Evolutionary conservation across 495 filamentous ascomycete species (phyloP).

Genomic region (Talaromyces adpressus): DNA sequence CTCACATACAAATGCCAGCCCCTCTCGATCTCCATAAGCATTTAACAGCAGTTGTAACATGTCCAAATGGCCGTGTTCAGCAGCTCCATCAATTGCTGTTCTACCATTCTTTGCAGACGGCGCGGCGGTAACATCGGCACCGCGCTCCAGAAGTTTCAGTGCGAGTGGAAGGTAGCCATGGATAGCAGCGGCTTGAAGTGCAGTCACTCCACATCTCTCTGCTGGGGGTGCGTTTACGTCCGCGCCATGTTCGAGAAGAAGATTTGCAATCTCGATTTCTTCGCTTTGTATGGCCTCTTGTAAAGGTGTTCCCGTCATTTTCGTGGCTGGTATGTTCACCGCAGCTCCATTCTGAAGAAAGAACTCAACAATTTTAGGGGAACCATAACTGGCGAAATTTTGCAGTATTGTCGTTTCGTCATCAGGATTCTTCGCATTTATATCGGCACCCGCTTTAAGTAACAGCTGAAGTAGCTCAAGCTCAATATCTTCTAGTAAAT

Average conservation of each 20-base stretch:
- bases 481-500: conserved; percentile 9
- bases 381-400: background rate
- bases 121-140: conserved; percentile 21
- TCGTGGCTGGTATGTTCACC: background rate
- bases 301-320: background rate
- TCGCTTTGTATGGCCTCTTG: background rate
- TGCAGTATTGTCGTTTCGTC: background rate
- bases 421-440: conserved; percentile 6
- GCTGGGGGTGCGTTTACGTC: conserved; percentile 11
- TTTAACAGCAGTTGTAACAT: conserved; percentile 35
- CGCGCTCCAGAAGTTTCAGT: conserved; percentile 10
- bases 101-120: conserved; percentile 17
- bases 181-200: conserved; percentile 15
- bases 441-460: conserved; percentile 10
- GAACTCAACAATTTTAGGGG: background rate
- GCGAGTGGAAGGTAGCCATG: conserved; percentile 5
- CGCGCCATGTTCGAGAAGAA: conserved; percentile 11
- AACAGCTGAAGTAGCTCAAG: conserved; percentile 10
- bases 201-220: conserved; percentile 1
- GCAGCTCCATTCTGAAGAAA: background rate
- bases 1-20: background rate
- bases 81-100: conserved; percentile 32
- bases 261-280: background rate
- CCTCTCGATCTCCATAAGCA: background rate
- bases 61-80: conserved; percentile 31